A percentile compares a stretch with the other conserved stretches of the same genome.
These are phyloP conservation scores for Phalaenopsis equestris DNA, from an alignment of 106 monocot genomes.

Conservation along the genomic window DNA sequence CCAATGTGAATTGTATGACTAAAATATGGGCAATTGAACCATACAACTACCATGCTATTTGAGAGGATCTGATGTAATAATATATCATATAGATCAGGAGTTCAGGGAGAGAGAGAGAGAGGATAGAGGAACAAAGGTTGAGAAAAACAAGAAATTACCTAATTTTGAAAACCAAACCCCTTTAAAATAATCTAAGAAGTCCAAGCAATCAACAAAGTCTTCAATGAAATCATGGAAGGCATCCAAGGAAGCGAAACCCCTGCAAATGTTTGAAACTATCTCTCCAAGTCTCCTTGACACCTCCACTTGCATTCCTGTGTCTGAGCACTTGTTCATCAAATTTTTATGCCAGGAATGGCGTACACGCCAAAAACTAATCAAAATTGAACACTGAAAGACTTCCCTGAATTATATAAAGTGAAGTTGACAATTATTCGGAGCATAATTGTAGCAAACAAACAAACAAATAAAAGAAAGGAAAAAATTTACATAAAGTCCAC, in stretches of 20 bases:
- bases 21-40: not conserved
- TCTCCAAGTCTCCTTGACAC: slow-evolving; percentile 53
- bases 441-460: not conserved
- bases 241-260: slow-evolving; percentile 32
- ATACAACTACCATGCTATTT: not conserved
- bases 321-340: slow-evolving; percentile 47
- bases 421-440: not conserved
- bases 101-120: not conserved
- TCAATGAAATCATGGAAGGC: slow-evolving; percentile 56
- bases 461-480: not conserved
- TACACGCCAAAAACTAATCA: slow-evolving; percentile 81
- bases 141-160: slow-evolving; percentile 23
- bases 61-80: not conserved
- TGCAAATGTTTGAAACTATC: slow-evolving; percentile 51
- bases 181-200: slow-evolving; percentile 83
- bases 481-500: slow-evolving; percentile 21
- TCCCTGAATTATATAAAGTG: slow-evolving; percentile 39
- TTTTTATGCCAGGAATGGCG: slow-evolving; percentile 89
- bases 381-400: slow-evolving; percentile 71
- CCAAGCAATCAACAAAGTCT: slow-evolving; percentile 63
- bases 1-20: not conserved
- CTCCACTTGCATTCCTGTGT: slow-evolving; percentile 32
- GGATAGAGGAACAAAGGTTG: not conserved
- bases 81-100: not conserved
- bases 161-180: slow-evolving; percentile 79